Evolutionary conservation across 2,329 filamentous ascomycete species (phyloP).

Genomic region (Aureobasidium sp.): DNA sequence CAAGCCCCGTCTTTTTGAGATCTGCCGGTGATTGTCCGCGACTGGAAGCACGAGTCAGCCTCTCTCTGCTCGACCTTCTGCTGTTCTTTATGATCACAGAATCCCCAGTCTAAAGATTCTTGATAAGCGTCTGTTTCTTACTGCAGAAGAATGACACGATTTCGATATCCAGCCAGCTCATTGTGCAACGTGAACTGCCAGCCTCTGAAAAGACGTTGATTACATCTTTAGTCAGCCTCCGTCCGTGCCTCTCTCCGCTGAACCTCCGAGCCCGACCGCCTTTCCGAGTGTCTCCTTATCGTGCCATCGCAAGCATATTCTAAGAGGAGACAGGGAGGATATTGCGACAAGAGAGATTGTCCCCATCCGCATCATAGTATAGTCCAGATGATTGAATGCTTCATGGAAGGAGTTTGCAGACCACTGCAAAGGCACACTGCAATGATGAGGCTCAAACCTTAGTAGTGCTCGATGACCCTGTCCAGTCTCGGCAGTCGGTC

Average conservation of each 20-base stretch:
- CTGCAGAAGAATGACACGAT: too few species aligned
- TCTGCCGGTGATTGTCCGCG: background rate
- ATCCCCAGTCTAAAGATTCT: too few species aligned
- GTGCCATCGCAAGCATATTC: background rate
- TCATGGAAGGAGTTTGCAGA: background rate
- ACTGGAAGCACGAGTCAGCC: background rate
- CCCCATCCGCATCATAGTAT: too few species aligned
- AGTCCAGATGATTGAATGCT: too few species aligned
- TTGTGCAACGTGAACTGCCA: too few species aligned
- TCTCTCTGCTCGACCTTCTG: background rate
- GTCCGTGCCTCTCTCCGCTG: conserved; percentile 1
- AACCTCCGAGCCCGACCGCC: background rate
- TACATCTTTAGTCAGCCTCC: background rate
- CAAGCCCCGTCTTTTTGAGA: background rate
- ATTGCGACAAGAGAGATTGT: background rate
- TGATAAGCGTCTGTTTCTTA: too few species aligned
- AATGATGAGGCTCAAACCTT: background rate
- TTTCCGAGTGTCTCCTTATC: background rate
- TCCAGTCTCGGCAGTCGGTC: background rate
- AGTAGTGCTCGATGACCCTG: background rate
- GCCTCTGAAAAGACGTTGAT: too few species aligned
- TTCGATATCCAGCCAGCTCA: too few species aligned
- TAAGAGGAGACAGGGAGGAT: background rate
- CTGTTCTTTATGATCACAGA: too few species aligned
- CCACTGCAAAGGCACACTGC: background rate